phyloP scores from a whole-genome alignment of 495 filamentous ascomycete species.

The Sphaerosporella brunnea region DNA sequence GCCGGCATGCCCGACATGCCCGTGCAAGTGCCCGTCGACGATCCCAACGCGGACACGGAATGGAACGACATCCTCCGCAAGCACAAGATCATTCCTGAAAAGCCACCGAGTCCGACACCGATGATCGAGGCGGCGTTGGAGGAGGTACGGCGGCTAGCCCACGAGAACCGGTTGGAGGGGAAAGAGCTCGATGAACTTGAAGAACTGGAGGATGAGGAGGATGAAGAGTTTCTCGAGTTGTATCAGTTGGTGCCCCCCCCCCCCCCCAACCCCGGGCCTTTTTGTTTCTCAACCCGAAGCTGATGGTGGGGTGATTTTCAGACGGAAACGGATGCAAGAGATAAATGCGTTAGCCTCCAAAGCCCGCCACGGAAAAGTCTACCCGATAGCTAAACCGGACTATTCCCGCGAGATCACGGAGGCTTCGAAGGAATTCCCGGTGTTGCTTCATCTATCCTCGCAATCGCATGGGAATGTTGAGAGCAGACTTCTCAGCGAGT shows the following conservation, averaged over 20 bases:
- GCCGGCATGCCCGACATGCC: constrained; percentile 18
- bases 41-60: constrained; percentile 95
- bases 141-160: constrained; percentile 58
- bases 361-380: constrained; percentile 71
- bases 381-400: constrained; percentile 82
- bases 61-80: constrained; percentile 99
- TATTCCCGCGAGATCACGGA: constrained; percentile 87
- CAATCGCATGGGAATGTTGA: constrained; percentile 60
- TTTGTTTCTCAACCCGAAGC: background rate
- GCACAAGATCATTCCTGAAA: constrained; percentile 89
- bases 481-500: constrained; percentile 58
- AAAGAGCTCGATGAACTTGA: constrained; percentile 87
- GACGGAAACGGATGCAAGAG: constrained; percentile 67
- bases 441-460: constrained; percentile 75
- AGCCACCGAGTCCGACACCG: constrained; percentile 81
- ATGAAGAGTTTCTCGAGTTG: constrained; percentile 73
- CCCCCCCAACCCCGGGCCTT: no score
- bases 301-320: constrained; percentile 25
- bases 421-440: constrained; percentile 52
- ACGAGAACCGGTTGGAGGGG: constrained; percentile 81
- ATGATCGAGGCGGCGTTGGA: constrained; percentile 88
- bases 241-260: constrained; percentile 63
- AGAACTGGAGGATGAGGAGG: constrained; percentile 74
- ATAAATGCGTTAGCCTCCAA: constrained; percentile 54
- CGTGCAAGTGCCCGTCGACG: constrained; percentile 59